Percentiles rank a stretch among this genome's conserved stretches.
phyloP scores from a whole-genome alignment of 768 basidiomycete species.

The Mycena rosella region DNA sequence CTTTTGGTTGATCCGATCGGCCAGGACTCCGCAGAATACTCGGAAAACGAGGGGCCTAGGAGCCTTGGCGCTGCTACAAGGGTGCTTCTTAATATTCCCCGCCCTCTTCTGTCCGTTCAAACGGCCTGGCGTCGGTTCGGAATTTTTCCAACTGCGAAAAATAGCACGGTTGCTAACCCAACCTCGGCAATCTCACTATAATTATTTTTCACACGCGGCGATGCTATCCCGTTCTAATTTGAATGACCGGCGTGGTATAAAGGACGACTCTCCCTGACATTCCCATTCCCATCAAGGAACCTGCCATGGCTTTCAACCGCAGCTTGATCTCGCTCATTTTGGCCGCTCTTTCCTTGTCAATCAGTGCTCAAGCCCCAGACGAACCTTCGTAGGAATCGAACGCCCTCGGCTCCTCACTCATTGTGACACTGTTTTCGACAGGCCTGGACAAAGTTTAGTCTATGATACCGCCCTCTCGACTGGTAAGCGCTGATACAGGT shows the following conservation, averaged over 20 bases:
- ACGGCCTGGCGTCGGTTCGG: slow-evolving; percentile 17
- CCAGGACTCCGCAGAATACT: slow-evolving; percentile 14
- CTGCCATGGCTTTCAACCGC: slow-evolving; percentile 22
- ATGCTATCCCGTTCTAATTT: slow-evolving; percentile 18
- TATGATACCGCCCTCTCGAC: slow-evolving; percentile 21
- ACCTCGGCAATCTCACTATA: slow-evolving; percentile 17
- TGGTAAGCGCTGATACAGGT: slow-evolving; percentile 20
- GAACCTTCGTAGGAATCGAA: slow-evolving; percentile 23
- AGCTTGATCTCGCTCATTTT: slow-evolving; percentile 23
- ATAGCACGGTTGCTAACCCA: slow-evolving; percentile 11
- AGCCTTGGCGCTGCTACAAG: slow-evolving; percentile 16
- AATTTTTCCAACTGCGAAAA: slow-evolving; percentile 16
- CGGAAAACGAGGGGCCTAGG: slow-evolving; percentile 13
- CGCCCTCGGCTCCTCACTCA: slow-evolving; percentile 15
- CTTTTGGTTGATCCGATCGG: slow-evolving; percentile 17
- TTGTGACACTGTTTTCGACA: slow-evolving; percentile 21
- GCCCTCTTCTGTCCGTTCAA: slow-evolving; percentile 20
- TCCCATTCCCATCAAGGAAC: slow-evolving; percentile 20
- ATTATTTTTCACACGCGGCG: slow-evolving; percentile 21
- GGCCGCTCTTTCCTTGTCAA: slow-evolving; percentile 23
- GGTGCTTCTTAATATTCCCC: slow-evolving; percentile 18
- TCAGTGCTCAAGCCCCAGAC: slow-evolving; percentile 22
- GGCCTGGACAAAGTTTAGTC: slow-evolving; percentile 21
- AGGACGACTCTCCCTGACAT: slow-evolving; percentile 10
- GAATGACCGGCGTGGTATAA: slow-evolving; percentile 20